Percentiles rank a stretch among this genome's conserved stretches.
Conservation (phyloP, 2,329 filamentous ascomycete species). For the Grosmannia penicillata region DNA sequence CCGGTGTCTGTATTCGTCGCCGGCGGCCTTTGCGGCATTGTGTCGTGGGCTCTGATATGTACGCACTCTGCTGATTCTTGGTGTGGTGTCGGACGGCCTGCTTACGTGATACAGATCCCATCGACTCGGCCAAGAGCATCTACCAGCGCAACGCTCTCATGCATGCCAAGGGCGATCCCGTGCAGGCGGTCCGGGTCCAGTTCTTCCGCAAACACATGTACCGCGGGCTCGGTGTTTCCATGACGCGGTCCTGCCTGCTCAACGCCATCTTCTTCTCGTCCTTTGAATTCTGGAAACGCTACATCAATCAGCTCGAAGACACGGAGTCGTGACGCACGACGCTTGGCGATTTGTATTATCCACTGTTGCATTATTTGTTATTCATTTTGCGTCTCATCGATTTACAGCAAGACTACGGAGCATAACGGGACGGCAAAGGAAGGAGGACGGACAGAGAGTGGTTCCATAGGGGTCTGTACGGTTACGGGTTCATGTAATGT, state of each 20-base stretch:
- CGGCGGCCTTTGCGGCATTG: constrained; percentile 67
- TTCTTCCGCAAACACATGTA: constrained; percentile 72
- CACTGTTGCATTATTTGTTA: no score
- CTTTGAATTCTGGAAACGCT: constrained; percentile 70
- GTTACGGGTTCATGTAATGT: no score
- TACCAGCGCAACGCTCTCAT: constrained; percentile 72
- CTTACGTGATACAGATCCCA: constrained; percentile 34
- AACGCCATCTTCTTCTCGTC: constrained; percentile 85
- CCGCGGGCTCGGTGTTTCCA: constrained; percentile 67
- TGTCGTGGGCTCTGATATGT: constrained; percentile 70
- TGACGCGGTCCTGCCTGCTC: constrained; percentile 66
- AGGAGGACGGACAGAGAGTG: no score
- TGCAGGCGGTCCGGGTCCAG: constrained; percentile 57
- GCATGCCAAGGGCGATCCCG: constrained; percentile 47
- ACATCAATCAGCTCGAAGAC: constrained; percentile 40
- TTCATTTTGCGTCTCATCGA: no score
- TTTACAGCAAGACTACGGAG: no score
- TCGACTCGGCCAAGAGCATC: constrained; percentile 73
- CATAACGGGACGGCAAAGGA: no score
- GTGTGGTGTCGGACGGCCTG: no score
- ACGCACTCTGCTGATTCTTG: constrained; percentile 18
- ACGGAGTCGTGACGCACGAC: no score
- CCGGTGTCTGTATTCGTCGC: constrained; percentile 66
- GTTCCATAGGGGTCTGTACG: no score
- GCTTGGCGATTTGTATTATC: no score